Evolutionary conservation across 768 basidiomycete species (phyloP), one percentile per base, ranked within the genome.

Genomic region (Calocybe cyanea): DNA sequence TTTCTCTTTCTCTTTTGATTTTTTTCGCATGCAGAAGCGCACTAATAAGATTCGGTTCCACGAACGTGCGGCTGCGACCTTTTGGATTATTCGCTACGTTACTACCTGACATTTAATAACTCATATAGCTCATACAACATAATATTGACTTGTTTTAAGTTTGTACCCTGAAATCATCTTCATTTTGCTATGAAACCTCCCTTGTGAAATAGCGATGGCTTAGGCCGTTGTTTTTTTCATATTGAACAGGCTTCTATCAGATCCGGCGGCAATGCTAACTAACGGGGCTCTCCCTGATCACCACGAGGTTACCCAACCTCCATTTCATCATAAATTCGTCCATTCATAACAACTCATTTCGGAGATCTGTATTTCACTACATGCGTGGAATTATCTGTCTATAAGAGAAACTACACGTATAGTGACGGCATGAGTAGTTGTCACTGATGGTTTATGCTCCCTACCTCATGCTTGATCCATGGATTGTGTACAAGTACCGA

Each of bases 231-330:
- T n/a, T n/a, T n/a, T n/a, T n/a, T n/a, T n/a, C n/a, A 40, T 23
- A 40, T 28, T 20, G 23, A 5, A 28, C 25, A 28, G 24, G 15
- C 40, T 48, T 52, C 46, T 47, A 43, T 45, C 43, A 45, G 46
- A 48, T 52, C 50, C 50, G 50, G 50, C 50, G 50, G 50, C 46
- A 52, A 41, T n/a, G n/a, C n/a, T n/a, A n/a, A n/a, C n/a, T n/a
- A n/a, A n/a, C n/a, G n/a, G n/a, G n/a, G n/a, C 19, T 37, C 43
- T 38, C 13, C 19, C 33, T 43, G n/a, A 35, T 35, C 34, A 42
- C 13, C 15, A 32, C 14, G 19, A 25, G 23, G 17, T 20, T 30
- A 32, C 24, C 19, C 11, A 25, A 15, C 31, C 6, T 43, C n/a
- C 13, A 15, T 13, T 4, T 41, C 30, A 8, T 24, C 5, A 28